These are phyloP conservation scores for Arxiozyma heterogenica DNA, from an alignment of 1,139 yeast species.

Conservation along the genomic window DNA sequence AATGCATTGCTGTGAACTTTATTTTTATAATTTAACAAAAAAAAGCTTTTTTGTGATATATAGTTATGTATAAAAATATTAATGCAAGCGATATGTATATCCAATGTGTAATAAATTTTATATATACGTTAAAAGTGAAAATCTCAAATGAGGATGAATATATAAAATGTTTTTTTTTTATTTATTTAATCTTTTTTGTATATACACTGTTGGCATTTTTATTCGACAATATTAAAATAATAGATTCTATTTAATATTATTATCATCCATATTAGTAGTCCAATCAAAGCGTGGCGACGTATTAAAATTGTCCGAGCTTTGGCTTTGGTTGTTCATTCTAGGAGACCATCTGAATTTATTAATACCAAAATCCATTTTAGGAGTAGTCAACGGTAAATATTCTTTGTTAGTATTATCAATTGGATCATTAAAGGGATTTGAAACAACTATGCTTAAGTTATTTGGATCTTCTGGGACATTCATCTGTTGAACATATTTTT, in stretches of 20 bases:
- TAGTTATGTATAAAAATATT: no score
- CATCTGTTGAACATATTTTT: neutral
- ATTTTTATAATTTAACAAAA: no score
- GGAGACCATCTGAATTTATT: conserved; percentile 28
- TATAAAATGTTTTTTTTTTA: neutral
- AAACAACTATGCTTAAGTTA: neutral
- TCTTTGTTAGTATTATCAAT: neutral
- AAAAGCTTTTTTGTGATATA: no score
- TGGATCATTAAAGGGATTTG: neutral
- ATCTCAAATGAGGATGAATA: neutral
- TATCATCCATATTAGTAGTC: neutral
- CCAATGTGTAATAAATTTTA: no score
- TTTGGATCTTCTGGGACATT: neutral
- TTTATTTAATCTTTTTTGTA: no score
- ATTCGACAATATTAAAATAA: neutral
- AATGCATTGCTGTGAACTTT: no score
- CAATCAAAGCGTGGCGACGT: neutral
- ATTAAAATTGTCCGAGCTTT: neutral
- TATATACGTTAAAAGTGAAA: no score
- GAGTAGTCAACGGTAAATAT: conserved; percentile 13
- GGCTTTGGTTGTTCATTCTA: neutral
- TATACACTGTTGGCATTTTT: neutral
- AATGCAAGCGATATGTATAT: no score
- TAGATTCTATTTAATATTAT: neutral
- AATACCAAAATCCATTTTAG: conserved; percentile 22